A percentile compares a stretch with the other conserved stretches of the same genome.
Evolutionary conservation across 805 yeast genomes (phyloP).

Genomic region (Ogataea pignaliae): DNA sequence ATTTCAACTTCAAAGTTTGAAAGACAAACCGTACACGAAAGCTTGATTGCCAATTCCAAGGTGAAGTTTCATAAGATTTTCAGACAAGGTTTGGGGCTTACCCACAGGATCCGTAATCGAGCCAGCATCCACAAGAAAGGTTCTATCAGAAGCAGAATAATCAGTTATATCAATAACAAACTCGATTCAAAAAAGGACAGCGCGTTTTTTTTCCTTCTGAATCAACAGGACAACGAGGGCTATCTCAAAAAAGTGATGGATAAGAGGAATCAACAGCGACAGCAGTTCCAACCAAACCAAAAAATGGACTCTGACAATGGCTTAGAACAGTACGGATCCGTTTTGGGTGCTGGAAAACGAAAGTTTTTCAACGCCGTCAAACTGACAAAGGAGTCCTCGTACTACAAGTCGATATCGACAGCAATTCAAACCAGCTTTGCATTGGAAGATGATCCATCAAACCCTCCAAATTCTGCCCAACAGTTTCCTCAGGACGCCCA

Average conservation of each 20-base stretch:
- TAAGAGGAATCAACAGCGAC: constrained; percentile 5
- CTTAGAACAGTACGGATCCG: constrained; percentile 8
- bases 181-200: constrained; percentile 22
- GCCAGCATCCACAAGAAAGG: neutral
- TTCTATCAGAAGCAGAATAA: constrained; percentile 4
- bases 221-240: constrained; percentile 14
- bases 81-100: constrained; percentile 10
- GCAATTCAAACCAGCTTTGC: constrained; percentile 30
- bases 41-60: constrained; percentile 4
- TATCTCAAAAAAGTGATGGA: constrained; percentile 14
- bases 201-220: constrained; percentile 24
- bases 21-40: too few species aligned
- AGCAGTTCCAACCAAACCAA: constrained; percentile 1
- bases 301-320: neutral
- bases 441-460: constrained; percentile 11
- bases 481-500: constrained; percentile 52
- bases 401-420: constrained; percentile 42
- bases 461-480: neutral
- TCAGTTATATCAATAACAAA: constrained; percentile 10
- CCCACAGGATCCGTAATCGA: constrained; percentile 5
- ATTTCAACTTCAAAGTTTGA: too few species aligned
- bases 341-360: constrained; percentile 30
- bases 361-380: constrained; percentile 45
- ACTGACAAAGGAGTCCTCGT: constrained; percentile 44
- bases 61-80: constrained; percentile 12